phyloP scores from a whole-genome alignment of 208 protist genomes.

The Crithidia bombi region DNA sequence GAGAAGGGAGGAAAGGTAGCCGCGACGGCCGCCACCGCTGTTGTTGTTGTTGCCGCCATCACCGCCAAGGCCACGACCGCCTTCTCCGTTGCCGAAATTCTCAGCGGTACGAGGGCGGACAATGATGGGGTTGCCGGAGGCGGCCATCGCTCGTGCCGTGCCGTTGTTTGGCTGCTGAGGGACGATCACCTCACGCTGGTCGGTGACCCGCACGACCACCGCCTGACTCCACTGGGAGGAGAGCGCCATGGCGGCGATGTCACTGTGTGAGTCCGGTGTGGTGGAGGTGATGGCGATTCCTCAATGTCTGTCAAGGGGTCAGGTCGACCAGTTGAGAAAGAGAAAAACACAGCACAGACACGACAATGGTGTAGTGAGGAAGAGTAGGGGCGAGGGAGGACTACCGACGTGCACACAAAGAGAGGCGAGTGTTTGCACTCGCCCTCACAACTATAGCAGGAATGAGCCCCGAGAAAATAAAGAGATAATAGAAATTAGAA shows the following conservation, averaged over 20 bases:
- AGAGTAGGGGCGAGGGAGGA: too few species aligned
- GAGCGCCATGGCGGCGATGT: constrained; percentile 46
- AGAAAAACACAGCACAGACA: too few species aligned
- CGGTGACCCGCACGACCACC: constrained; percentile 63
- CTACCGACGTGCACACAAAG: too few species aligned
- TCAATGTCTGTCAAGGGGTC: too few species aligned
- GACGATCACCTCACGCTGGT: constrained; percentile 38
- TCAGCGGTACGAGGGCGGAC: constrained; percentile 52
- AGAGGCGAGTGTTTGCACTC: too few species aligned
- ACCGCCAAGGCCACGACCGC: neutral
- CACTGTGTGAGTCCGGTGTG: neutral
- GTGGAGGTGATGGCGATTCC: too few species aligned
- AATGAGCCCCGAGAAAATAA: too few species aligned
- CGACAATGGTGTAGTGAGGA: too few species aligned
- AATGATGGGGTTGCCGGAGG: constrained; percentile 65
- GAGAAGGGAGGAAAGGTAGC: constrained; percentile 14
- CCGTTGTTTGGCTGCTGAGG: constrained; percentile 37
- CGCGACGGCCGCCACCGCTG: neutral
- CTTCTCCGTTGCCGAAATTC: constrained; percentile 29
- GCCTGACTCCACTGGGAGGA: constrained; percentile 68
- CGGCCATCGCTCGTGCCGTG: constrained; percentile 49
- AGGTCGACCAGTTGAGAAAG: too few species aligned
- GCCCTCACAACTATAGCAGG: too few species aligned
- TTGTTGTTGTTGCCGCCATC: neutral
- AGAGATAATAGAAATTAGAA: too few species aligned